phyloP scores from a whole-genome alignment of 495 filamentous ascomycete species.

The Neurospora tetrasperma region DNA sequence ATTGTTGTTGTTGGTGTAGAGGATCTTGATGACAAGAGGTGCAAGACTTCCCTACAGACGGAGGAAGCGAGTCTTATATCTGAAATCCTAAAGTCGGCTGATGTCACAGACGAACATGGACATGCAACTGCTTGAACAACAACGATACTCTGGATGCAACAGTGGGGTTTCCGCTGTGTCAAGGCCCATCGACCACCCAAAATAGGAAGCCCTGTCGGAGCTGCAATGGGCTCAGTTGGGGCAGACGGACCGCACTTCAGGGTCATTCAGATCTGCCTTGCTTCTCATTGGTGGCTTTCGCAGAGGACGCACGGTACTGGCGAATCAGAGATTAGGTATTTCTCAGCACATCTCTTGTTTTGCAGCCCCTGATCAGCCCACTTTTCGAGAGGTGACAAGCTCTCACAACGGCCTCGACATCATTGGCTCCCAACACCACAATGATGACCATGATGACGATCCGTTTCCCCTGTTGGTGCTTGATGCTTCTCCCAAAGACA shows the following conservation, averaged over 20 bases:
- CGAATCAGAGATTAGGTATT: constrained; percentile 19
- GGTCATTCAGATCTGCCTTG: not conserved
- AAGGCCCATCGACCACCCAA: not conserved
- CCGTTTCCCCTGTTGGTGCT: not conserved
- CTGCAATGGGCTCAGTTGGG: not conserved
- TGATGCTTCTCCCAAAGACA: not conserved
- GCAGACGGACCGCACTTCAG: not conserved
- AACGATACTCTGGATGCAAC: not conserved
- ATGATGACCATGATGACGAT: not conserved
- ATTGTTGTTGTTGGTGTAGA: not conserved
- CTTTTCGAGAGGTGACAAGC: not conserved
- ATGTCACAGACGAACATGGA: not conserved
- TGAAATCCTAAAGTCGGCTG: not conserved
- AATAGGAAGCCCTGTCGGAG: not conserved
- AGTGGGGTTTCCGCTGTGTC: not conserved
- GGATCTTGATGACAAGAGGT: not conserved
- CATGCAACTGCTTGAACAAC: not conserved
- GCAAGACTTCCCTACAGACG: not conserved
- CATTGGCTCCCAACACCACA: not conserved
- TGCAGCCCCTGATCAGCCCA: not conserved
- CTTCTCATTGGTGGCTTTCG: constrained; percentile 12
- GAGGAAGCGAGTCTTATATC: not conserved
- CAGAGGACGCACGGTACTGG: not conserved
- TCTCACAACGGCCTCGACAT: not conserved
- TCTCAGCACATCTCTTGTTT: constrained; percentile 14